Evolutionary conservation across 2,329 filamentous ascomycete species (phyloP), one percentile per base, ranked within the genome.

Genomic region (Colletotrichum incanum): DNA sequence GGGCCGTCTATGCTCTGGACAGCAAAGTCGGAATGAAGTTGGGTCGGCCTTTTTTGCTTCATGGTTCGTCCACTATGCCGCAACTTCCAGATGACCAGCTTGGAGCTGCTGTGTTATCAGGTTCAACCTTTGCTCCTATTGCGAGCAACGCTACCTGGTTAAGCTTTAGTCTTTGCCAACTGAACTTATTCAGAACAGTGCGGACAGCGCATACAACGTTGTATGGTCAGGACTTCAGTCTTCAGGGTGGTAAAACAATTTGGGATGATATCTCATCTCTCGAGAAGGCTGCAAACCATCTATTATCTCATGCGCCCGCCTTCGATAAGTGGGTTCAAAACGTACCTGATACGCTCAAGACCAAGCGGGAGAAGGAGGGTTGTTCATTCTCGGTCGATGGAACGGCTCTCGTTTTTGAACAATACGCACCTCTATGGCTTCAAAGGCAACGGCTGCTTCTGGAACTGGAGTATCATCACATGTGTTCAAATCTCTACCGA

Each of bases 1-100:
- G 86, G 86, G 78, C 77, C 0, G 75, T 90, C 1, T 89, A 84
- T 75, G 78, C 80, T 1, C 76, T 88, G 20, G 88, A 90, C 62
- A 82, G 79, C 70, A 87, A 86, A 74, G 82, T 78, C 2, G 81
- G 80, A 70, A 83, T 85, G 79, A 85, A 87, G 69, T 79, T 87
- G 2, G 86, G 86, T 3, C 83, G 86, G 0, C 85, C 86, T 1
- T 83, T 83, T n/a, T 37, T 52, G 9, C n/a, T 54, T n/a, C 39
- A 50, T 65, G 11, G 52, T n/a, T 37, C 26, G 37, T 18, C 20
- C 34, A 41, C 45, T 9, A 26, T 65, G 59, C 45, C 39, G 37
- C 55, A 23, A 2, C 50, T 69, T 9, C 67, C 60, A 4, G 50
- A 55, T n/a, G 67, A 69, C 23, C 47, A 68, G 47, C 47, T 47